Base-by-base conservation (phyloP, 164 flowering plant species). In the Vitis cinerea region DNA sequence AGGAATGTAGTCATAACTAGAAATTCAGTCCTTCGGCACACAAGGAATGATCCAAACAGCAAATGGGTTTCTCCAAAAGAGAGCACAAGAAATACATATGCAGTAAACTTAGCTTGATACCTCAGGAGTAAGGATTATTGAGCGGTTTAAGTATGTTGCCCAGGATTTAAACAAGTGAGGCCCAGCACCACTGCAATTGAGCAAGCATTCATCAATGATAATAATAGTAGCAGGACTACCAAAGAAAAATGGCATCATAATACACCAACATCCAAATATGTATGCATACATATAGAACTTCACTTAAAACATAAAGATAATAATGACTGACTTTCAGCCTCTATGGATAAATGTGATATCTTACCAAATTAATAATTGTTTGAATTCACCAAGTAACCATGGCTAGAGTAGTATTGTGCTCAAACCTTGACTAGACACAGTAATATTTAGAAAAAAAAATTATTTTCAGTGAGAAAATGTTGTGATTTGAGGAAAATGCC, bases 41-140 rank as follows among this genome's bases (percentile, higher is more conserved):
- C 44, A 37, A 37, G 44, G 44, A 37, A 37, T 48, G 51, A 11
- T 47, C 17, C 58, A 9, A 62, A 19, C 4, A 29, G 37, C 44
- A 53, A 13, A 4, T 10, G 44, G 13, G 0, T 3, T 31, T 50
- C 37, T 13, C 10, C 27, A 2, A 19, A 47, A 37, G 8, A 12
- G 15, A 31, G 9, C 11, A 51, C 52, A 14, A 31, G 16, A 57
- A 37, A 37, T 37, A 37, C 0, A 6, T 37, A 37, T 37, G 44
- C 0, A 0, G 44, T 6, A 3, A 37, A 37, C 4, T 37, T 37
- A 37, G 44, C 44, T 37, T 37, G 44, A 44, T 86, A 91, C 98
- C 98, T 96, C 98, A 31, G 99, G 98, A 37, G 98, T 93, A 51
- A 96, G 92, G 71, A 96, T 81, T 50, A 93, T 91, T 51, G 99